Evolutionary conservation across 2,329 filamentous ascomycete species (phyloP).

Genomic region (Trichoderma aggressivum): DNA sequence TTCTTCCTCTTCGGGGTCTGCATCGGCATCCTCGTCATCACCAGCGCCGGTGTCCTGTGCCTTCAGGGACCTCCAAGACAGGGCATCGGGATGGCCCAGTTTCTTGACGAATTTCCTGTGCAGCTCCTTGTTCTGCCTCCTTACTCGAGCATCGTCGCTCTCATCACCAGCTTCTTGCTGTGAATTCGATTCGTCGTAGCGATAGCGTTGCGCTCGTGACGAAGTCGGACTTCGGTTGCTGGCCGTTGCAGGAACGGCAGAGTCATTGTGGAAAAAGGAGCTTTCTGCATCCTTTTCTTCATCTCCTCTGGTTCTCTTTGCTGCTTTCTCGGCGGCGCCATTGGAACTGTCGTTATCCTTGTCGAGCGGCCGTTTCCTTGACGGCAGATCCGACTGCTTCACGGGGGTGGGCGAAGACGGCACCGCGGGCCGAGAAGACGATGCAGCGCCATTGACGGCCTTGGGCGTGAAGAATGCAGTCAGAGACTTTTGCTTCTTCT

Average conservation of each 20-base stretch:
- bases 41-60: slow-evolving; percentile 54
- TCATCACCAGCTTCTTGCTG: slow-evolving; percentile 37
- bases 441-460: slow-evolving; percentile 46
- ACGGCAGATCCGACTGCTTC: slow-evolving; percentile 28
- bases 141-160: slow-evolving; percentile 49
- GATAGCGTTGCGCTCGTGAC: slow-evolving; percentile 50
- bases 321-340: not conserved
- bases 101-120: slow-evolving; percentile 88
- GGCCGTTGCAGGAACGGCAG: not conserved
- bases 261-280: slow-evolving; percentile 31
- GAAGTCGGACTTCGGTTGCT: slow-evolving; percentile 23
- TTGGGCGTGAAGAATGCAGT: slow-evolving; percentile 80
- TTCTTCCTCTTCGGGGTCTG: slow-evolving; percentile 55
- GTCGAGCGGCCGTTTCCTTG: slow-evolving; percentile 51
- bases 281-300: slow-evolving; percentile 37
- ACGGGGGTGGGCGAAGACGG: slow-evolving; percentile 26
- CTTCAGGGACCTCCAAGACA: slow-evolving; percentile 61
- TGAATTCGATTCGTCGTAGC: slow-evolving; percentile 46
- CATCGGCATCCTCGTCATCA: slow-evolving; percentile 55
- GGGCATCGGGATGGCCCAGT: slow-evolving; percentile 79
- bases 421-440: slow-evolving; percentile 32
- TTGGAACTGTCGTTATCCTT: slow-evolving; percentile 41
- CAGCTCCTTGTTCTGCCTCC: slow-evolving; percentile 63
- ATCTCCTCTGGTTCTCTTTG: slow-evolving; percentile 31
- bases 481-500: slow-evolving; percentile 75